Base-by-base conservation (phyloP, 345 rosid species). In the Citrus inodora region DNA sequence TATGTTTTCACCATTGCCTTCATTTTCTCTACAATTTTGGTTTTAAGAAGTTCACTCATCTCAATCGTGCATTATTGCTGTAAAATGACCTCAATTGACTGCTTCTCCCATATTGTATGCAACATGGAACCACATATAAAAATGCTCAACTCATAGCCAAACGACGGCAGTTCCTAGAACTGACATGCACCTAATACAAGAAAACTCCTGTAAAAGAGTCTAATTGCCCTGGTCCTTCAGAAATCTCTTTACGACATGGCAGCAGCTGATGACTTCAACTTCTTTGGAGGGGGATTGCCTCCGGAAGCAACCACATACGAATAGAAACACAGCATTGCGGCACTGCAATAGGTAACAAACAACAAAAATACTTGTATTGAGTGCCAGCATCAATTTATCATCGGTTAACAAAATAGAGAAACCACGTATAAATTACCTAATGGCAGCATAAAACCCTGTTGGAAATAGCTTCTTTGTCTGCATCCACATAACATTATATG, bases 251-350 rank as follows among this genome's bases (percentile, higher is more conserved):
- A 86, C 53, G 86, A 85, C 16, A 81, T 67, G 62, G 67, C 74
- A 77, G 63, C 79, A 6, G 88, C 85, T 74, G 91, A 75, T 53
- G 85, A 75, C 64, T 90, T 92, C 89, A 83, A 79, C 88, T 94
- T 92, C 88, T 91, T 94, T 65, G 98, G 99, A 42, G 98, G 98
- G 38, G 98, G 99, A 75, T 97, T 94, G 74, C 99, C 99, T 75
- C 99, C 98, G 2, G 98, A 89, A 51, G 91, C 71, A 82, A 93
- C 80, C 82, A 96, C 98, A 75, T 94, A 87, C 0, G 82, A 79
- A 78, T 90, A 97, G 87, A 94, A 94, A 82, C 88, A 90, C 70
- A 94, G 81, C 98, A 94, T 96, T 38, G 87, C 89, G 77, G 92
- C 93, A 89, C 99, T 96, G 89, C 73, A 60, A 59, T 25, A 53